A percentile compares a stretch with the other conserved stretches of the same genome.
Evolutionary conservation across 345 rosid species (phyloP).

Genomic region (Angophora floribunda): DNA sequence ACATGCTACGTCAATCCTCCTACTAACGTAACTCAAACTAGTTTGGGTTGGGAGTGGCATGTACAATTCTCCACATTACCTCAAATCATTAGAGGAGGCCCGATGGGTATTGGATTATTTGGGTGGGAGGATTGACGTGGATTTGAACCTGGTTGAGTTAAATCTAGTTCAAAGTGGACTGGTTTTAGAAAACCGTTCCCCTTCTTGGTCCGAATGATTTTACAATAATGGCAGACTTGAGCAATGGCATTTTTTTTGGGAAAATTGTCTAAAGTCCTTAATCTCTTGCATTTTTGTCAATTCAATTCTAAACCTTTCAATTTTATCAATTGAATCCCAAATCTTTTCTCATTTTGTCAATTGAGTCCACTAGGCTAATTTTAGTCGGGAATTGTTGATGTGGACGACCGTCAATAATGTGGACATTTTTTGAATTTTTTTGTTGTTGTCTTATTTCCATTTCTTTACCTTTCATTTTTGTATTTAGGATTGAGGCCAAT

Average conservation of each 20-base stretch:
- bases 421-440: no score
- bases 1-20: slow-evolving; percentile 6
- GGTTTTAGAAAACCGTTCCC: neutral
- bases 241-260: neutral
- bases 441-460: neutral
- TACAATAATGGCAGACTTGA: neutral
- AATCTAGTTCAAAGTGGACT: neutral
- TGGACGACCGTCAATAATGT: rapidly evolving
- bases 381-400: neutral
- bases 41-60: slow-evolving; percentile 34
- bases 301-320: no score
- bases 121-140: neutral
- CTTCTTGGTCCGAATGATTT: no score
- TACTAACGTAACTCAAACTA: neutral
- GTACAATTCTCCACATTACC: slow-evolving; percentile 2
- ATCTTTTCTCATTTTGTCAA: no score
- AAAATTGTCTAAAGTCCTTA: neutral
- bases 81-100: neutral
- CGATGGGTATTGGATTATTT: neutral
- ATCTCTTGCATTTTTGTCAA: neutral
- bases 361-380: no score
- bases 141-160: neutral
- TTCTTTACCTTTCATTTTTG: neutral
- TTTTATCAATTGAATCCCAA: neutral
- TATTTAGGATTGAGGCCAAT: neutral